Conservation (phyloP, 192 early-diverging fungal species). For the Spinellus fusiger region DNA sequence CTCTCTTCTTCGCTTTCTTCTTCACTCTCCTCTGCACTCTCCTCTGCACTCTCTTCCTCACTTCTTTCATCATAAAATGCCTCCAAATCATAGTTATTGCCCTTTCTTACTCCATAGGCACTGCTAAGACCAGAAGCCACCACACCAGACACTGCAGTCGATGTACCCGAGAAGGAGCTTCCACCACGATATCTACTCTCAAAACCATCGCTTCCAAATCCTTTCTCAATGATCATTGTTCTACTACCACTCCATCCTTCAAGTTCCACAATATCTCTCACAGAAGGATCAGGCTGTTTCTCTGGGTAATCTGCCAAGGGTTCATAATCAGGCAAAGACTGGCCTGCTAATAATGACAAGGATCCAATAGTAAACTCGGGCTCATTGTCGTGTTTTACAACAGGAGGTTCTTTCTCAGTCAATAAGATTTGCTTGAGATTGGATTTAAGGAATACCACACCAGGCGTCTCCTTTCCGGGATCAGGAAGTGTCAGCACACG, state of each 20-base stretch:
- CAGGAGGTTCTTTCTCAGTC: conserved; percentile 44
- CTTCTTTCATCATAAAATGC: conserved; percentile 40
- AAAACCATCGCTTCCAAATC: conserved; percentile 44
- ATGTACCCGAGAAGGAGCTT: conserved; percentile 18
- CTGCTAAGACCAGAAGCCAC: conserved; percentile 22
- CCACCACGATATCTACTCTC: conserved; percentile 28
- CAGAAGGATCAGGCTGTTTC: conserved; percentile 43
- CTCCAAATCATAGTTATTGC: conserved; percentile 36
- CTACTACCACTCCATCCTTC: conserved; percentile 29
- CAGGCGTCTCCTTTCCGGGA: conserved; percentile 4
- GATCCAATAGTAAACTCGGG: conserved; percentile 57
- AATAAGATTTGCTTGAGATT: conserved; percentile 57
- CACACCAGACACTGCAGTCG: conserved; percentile 18
- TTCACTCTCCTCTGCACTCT: conserved; percentile 29
- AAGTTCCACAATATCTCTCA: conserved; percentile 39
- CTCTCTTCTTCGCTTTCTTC: conserved; percentile 34
- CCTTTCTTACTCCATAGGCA: conserved; percentile 23
- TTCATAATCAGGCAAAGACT: conserved; percentile 61
- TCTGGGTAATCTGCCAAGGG: conserved; percentile 77
- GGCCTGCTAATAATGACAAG: conserved; percentile 57
- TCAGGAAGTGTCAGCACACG: conserved; percentile 32
- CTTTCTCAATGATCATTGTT: conserved; percentile 19
- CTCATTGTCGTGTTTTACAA: conserved; percentile 40
- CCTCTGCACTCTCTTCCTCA: conserved; percentile 33
- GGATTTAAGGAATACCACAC: conserved; percentile 32